A percentile compares a stretch with the other conserved stretches of the same genome.
Evolutionary conservation across 2,329 filamentous ascomycete species (phyloP).

Genomic region (Lachnellula cervina): DNA sequence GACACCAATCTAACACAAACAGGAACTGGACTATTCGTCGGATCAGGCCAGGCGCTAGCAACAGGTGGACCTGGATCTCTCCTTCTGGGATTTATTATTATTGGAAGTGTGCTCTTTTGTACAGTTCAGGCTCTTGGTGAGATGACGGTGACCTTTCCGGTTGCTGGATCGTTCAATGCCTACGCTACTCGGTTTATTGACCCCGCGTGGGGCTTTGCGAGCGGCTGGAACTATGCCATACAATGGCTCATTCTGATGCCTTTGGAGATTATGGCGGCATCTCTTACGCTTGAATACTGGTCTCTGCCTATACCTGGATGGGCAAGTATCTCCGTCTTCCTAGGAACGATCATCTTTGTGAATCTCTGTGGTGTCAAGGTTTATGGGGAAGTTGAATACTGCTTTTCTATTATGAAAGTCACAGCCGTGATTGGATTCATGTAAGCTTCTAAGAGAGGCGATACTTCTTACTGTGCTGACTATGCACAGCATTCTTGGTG

Average conservation of each 20-base stretch:
- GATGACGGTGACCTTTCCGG: conserved; percentile 83
- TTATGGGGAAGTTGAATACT: conserved; percentile 86
- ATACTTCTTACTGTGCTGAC: conserved; percentile 9
- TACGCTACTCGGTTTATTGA: conserved; percentile 94
- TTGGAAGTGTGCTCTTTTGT: conserved; percentile 84
- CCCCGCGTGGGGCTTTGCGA: conserved; percentile 89
- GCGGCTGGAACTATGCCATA: conserved; percentile 91
- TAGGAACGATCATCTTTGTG: conserved; percentile 68
- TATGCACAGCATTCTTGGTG: conserved; percentile 66
- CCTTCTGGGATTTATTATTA: conserved; percentile 70
- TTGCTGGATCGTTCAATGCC: conserved; percentile 91
- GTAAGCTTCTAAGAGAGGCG: conserved; percentile 41
- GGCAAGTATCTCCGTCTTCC: conserved; percentile 81
- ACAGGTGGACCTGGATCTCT: conserved; percentile 73
- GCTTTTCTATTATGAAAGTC: conserved; percentile 84
- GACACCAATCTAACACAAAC: conserved; percentile 28
- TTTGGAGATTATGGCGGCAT: conserved; percentile 80
- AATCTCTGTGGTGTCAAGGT: conserved; percentile 85
- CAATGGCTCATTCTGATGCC: conserved; percentile 83
- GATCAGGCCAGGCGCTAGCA: conserved; percentile 67
- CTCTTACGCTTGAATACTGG: conserved; percentile 83
- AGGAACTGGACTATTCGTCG: conserved; percentile 83
- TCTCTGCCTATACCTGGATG: conserved; percentile 65
- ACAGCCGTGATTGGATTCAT: conserved; percentile 85
- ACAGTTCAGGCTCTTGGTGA: conserved; percentile 90